phyloP scores from a whole-genome alignment of 768 basidiomycete genomes.

The Collybia sp. region DNA sequence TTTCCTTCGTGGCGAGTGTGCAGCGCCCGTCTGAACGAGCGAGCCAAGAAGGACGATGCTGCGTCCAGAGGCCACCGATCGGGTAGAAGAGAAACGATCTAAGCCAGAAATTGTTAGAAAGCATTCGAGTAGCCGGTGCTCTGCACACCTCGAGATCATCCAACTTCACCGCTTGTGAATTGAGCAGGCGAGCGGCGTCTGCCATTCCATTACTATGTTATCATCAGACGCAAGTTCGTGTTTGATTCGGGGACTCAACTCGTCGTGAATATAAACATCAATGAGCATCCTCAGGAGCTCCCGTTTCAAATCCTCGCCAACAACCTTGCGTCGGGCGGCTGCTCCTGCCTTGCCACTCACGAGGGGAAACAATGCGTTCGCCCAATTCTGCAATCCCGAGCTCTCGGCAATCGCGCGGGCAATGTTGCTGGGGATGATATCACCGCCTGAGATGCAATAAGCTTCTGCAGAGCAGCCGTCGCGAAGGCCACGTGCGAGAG shows the following conservation, averaged over 20 bases:
- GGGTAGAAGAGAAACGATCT: conserved; percentile 69
- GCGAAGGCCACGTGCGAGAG: conserved; percentile 63
- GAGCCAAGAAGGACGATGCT: conserved; percentile 72
- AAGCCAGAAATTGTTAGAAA: conserved; percentile 1
- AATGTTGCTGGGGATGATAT: conserved; percentile 58
- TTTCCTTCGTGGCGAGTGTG: conserved; percentile 67
- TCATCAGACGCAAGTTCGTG: too few species aligned
- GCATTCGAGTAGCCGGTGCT: conserved; percentile 2
- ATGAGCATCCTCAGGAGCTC: conserved; percentile 66
- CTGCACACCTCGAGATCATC: conserved; percentile 70
- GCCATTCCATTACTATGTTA: conserved; percentile 43
- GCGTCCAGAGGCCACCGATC: conserved; percentile 68
- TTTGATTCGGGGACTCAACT: conserved; percentile 34
- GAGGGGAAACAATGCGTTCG: conserved; percentile 35
- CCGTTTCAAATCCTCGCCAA: conserved; percentile 46
- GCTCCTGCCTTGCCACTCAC: conserved; percentile 17
- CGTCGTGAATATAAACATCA: conserved; percentile 78
- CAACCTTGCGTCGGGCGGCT: conserved; percentile 28
- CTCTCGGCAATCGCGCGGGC: conserved; percentile 49
- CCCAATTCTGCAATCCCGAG: conserved; percentile 49
- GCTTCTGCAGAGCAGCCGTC: conserved; percentile 79
- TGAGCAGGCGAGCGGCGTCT: conserved; percentile 65
- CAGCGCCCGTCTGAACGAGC: conserved; percentile 72
- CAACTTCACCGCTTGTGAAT: conserved; percentile 75
- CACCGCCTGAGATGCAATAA: conserved; percentile 80